A percentile compares a stretch with the other conserved stretches of the same genome.
Evolutionary conservation across 768 basidiomycete species (phyloP).

Genomic region (Termitomyces sp.): DNA sequence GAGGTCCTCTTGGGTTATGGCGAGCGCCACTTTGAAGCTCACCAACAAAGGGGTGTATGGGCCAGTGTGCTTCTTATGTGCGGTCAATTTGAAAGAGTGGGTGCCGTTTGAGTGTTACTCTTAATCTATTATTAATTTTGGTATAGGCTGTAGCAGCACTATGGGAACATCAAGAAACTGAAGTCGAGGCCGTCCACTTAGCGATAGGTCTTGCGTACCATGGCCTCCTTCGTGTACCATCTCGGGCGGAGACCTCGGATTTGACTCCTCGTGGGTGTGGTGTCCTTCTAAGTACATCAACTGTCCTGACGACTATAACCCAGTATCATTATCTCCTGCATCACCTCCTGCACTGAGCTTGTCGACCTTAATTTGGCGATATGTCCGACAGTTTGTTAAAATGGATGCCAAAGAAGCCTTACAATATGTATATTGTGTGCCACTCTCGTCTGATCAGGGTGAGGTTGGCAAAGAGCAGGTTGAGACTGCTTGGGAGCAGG

Average conservation of each 20-base stretch:
- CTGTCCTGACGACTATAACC: neutral
- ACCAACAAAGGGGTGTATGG: conserved; percentile 70
- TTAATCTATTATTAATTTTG: neutral
- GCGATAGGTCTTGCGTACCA: conserved; percentile 92
- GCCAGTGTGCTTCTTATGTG: conserved; percentile 83
- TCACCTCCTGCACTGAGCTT: conserved; percentile 73
- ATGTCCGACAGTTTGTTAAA: conserved; percentile 88
- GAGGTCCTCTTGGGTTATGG: conserved; percentile 79
- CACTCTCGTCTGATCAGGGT: conserved; percentile 69
- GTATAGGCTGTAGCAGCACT: conserved; percentile 83
- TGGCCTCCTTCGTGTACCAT: conserved; percentile 83
- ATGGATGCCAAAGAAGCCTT: conserved; percentile 92
- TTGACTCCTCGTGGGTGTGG: conserved; percentile 64
- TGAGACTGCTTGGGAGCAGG: conserved; percentile 77
- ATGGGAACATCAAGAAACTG: conserved; percentile 82
- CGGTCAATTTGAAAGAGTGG: conserved; percentile 90
- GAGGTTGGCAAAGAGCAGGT: conserved; percentile 81
- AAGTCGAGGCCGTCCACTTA: conserved; percentile 92
- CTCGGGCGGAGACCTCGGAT: conserved; percentile 78
- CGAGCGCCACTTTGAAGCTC: conserved; percentile 76
- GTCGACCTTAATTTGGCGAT: conserved; percentile 86
- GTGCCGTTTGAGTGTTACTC: conserved; percentile 18
- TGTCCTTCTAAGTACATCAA: neutral
- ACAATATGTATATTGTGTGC: conserved; percentile 90
- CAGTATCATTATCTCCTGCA: conserved; percentile 71